These are phyloP conservation scores for Bassia scoparia DNA, from an alignment of 148 eudicot genomes.

Conservation along the genomic window DNA sequence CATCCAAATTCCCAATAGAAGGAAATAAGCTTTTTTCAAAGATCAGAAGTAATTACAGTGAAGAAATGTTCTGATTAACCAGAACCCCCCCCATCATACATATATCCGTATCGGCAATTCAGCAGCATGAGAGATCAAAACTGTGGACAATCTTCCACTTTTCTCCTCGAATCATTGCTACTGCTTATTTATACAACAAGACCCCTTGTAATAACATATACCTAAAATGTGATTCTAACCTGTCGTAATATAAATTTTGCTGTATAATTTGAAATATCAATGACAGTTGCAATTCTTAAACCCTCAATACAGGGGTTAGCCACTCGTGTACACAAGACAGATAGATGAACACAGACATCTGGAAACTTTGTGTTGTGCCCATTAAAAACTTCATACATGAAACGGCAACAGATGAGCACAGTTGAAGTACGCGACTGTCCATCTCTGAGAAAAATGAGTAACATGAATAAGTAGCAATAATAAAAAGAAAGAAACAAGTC, in stretches of 20 bases:
- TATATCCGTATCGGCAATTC: background rate
- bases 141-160: conserved; percentile 5
- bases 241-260: conserved; percentile 2
- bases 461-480: background rate
- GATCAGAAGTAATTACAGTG: background rate
- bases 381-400: background rate
- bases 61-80: background rate
- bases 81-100: background rate
- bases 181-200: conserved; percentile 22
- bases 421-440: background rate
- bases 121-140: conserved; percentile 9
- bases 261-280: background rate
- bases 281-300: background rate
- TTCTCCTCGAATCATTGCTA: conserved; percentile 4
- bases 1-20: too few relatives aligned
- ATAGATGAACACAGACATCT: background rate
- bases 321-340: conserved; percentile 13
- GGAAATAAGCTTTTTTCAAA: too few relatives aligned
- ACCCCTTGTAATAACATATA: background rate
- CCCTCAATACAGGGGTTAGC: background rate
- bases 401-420: background rate
- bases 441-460: background rate
- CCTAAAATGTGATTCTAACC: background rate
- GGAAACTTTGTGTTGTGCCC: background rate
- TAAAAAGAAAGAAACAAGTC: background rate